A percentile compares a stretch with the other conserved stretches of the same genome.
phyloP scores from a whole-genome alignment of 2,329 filamentous ascomycete species.

The Fusarium illudens region DNA sequence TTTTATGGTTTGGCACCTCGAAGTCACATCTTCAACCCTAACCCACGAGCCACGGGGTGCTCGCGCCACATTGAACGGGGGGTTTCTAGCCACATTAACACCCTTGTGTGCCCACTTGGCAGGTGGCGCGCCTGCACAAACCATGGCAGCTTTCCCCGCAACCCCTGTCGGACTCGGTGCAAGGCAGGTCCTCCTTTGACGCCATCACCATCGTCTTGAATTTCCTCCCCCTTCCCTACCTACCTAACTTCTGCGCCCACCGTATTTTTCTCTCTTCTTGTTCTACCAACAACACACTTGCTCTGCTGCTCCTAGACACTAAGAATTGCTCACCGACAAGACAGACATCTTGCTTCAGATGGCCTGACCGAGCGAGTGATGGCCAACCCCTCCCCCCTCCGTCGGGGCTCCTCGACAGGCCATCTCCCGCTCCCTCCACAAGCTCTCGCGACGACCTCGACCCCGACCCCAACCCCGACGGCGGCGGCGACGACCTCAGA shows the following conservation, averaged over 20 bases:
- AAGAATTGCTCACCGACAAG: not conserved
- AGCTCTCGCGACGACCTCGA: conserved; percentile 25
- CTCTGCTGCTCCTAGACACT: not conserved
- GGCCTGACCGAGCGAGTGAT: conserved; percentile 39
- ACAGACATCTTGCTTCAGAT: conserved; percentile 23
- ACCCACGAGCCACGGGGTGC: conserved; percentile 23
- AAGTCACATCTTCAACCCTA: conserved; percentile 21
- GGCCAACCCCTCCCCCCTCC: conserved; percentile 39
- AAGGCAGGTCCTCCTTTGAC: conserved; percentile 30
- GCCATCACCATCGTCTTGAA: conserved; percentile 30
- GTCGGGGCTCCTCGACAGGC: conserved; percentile 39
- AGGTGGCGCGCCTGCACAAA: conserved; percentile 5
- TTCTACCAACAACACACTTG: not conserved
- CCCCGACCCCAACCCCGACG: conserved; percentile 7
- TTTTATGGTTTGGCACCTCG: not conserved
- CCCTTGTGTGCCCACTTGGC: conserved; percentile 25
- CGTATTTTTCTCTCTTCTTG: not conserved
- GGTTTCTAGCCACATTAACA: conserved; percentile 16
- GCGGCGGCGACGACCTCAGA: conserved; percentile 12
- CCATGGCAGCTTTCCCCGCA: conserved; percentile 8
- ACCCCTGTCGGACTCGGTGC: conserved; percentile 25
- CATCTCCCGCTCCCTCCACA: conserved; percentile 35
- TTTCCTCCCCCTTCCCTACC: conserved; percentile 12
- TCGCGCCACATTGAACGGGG: conserved; percentile 12
- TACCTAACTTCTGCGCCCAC: conserved; percentile 1